Evolutionary conservation across 148 eudicot genomes (phyloP).

Genomic region (Chenopodium formosanum): DNA sequence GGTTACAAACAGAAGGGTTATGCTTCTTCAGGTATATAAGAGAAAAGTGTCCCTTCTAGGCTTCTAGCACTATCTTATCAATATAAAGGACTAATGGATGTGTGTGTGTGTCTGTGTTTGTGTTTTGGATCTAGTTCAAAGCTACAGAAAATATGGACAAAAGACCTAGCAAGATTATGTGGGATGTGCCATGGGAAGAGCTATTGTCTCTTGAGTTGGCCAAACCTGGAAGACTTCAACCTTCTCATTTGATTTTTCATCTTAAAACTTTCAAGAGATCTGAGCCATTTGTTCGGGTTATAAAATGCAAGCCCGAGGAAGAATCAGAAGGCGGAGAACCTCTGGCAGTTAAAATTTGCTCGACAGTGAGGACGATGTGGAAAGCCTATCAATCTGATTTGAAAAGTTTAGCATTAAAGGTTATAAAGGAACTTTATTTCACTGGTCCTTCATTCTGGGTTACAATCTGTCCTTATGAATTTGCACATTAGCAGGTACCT

Average conservation of each 20-base stretch:
- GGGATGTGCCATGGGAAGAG: conserved; percentile 98
- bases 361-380: conserved; percentile 82
- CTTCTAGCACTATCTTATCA: not conserved
- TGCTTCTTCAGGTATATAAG: conserved; percentile 76
- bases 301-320: conserved; percentile 78
- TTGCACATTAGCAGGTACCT: conserved; percentile 59
- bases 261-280: conserved; percentile 70
- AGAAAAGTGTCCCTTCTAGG: conserved; percentile 8
- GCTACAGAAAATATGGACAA: conserved; percentile 69
- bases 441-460: not conserved
- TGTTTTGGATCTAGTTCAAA: conserved; percentile 46
- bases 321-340: conserved; percentile 48
- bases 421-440: conserved; percentile 14
- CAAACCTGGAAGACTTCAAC: conserved; percentile 63
- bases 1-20: conserved; percentile 77
- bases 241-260: conserved; percentile 86
- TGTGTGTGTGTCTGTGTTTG: conserved; percentile 6
- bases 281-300: conserved; percentile 71
- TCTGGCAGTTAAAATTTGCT: conserved; percentile 80
- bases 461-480: conserved; percentile 7
- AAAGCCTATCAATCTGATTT: conserved; percentile 56
- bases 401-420: conserved; percentile 67
- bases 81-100: not conserved
- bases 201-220: conserved; percentile 82
- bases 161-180: conserved; percentile 89